These are phyloP conservation scores for Apiospora hydei DNA, from an alignment of 2,329 filamentous ascomycete species.

Conservation along the genomic window DNA sequence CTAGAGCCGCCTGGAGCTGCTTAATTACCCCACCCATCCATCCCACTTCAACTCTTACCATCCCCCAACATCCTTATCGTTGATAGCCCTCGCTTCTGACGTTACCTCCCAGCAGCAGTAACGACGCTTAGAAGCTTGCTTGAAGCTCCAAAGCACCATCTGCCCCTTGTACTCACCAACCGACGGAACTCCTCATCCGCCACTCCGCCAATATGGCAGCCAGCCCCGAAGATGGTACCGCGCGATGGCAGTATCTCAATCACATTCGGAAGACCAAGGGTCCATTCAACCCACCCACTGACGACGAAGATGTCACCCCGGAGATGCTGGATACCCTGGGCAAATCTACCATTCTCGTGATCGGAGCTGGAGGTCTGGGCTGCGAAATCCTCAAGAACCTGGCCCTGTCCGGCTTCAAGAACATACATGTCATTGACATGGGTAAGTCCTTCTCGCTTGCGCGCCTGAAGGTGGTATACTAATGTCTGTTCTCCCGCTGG, in stretches of 20 bases:
- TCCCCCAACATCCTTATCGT: not conserved
- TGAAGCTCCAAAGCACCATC: slow-evolving; percentile 20
- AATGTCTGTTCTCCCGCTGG: slow-evolving; percentile 27
- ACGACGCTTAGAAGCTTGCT: slow-evolving; percentile 1
- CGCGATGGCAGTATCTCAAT: slow-evolving; percentile 80
- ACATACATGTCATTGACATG: slow-evolving; percentile 99
- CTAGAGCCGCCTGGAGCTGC: slow-evolving; percentile 1
- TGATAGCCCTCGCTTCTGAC: slow-evolving; percentile 9
- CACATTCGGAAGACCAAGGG: slow-evolving; percentile 78
- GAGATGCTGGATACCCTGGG: slow-evolving; percentile 66
- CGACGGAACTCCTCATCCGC: slow-evolving; percentile 22
- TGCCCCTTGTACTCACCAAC: not conserved
- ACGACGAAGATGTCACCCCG: slow-evolving; percentile 63
- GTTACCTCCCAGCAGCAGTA: not conserved
- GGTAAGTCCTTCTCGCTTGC: slow-evolving; percentile 53
- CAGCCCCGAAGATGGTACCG: slow-evolving; percentile 29
- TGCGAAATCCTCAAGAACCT: slow-evolving; percentile 98
- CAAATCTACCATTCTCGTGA: slow-evolving; percentile 77
- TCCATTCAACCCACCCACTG: slow-evolving; percentile 68
- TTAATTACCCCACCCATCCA: not conserved
- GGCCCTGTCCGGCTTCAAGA: slow-evolving; percentile 91
- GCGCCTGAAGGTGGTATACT: not conserved
- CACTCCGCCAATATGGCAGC: slow-evolving; percentile 33
- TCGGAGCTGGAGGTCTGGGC: slow-evolving; percentile 90
- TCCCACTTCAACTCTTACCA: not conserved